These are phyloP conservation scores for Coniochaeta sp. DNA, from an alignment of 2,329 filamentous ascomycete species.

Conservation along the genomic window DNA sequence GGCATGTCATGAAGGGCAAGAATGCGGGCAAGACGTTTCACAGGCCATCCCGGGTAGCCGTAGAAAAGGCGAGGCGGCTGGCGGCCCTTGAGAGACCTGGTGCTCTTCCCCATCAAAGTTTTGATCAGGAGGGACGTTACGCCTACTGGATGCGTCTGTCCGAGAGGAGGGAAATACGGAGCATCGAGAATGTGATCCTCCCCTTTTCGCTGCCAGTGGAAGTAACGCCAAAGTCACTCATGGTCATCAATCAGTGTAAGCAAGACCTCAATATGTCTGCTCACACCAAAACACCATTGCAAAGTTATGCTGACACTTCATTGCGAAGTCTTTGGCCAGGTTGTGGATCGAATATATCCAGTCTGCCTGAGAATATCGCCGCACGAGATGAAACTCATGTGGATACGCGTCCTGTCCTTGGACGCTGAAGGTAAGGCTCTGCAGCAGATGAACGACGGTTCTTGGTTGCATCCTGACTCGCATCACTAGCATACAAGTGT, in stretches of 20 bases:
- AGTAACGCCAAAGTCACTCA: neutral
- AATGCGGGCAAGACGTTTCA: conserved; percentile 12
- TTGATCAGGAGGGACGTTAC: conserved; percentile 5
- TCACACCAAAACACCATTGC: neutral
- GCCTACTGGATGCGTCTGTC: neutral
- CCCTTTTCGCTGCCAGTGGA: neutral
- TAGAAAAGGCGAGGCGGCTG: neutral
- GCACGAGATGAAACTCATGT: conserved; percentile 5
- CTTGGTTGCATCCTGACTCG: neutral
- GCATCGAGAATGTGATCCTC: neutral
- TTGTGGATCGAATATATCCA: neutral
- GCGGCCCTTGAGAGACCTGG: neutral
- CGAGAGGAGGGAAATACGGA: neutral
- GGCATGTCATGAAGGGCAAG: conserved; percentile 16
- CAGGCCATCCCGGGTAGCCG: conserved; percentile 7
- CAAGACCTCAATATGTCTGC: neutral
- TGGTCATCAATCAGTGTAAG: neutral
- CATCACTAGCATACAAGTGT: conserved; percentile 9
- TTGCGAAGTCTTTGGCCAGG: neutral
- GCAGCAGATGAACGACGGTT: neutral
- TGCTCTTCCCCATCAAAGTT: conserved; percentile 1
- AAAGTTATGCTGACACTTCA: neutral
- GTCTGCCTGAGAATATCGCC: neutral
- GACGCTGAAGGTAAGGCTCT: conserved; percentile 6
- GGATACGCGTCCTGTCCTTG: conserved; percentile 3